phyloP scores from a whole-genome alignment of 2,329 filamentous ascomycete species.

The Trichoderma sp. region DNA sequence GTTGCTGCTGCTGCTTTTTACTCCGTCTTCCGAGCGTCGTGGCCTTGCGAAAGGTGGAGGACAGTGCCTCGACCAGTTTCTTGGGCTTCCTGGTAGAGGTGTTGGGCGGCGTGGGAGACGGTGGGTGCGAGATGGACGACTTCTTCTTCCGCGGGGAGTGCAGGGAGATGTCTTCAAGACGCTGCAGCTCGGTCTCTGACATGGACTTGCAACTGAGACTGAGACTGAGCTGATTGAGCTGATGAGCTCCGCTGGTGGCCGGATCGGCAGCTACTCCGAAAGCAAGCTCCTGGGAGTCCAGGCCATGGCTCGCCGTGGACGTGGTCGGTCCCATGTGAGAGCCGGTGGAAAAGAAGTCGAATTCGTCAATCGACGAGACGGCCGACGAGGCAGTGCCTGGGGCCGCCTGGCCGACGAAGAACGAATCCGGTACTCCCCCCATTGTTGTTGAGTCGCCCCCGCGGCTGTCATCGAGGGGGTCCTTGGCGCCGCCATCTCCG shows the following conservation, averaged over 20 bases:
- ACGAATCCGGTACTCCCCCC: constrained; percentile 36
- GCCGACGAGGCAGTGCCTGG: constrained; percentile 42
- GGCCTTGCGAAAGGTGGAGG: constrained; percentile 47
- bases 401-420: constrained; percentile 38
- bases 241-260: constrained; percentile 30
- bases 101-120: constrained; percentile 41
- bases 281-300: constrained; percentile 38
- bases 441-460: constrained; percentile 30
- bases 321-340: constrained; percentile 37
- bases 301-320: constrained; percentile 37
- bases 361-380: constrained; percentile 43
- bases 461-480: constrained; percentile 31
- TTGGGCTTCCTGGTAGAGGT: constrained; percentile 41
- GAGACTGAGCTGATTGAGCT: constrained; percentile 36
- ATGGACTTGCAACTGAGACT: constrained; percentile 45
- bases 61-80: constrained; percentile 47
- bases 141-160: constrained; percentile 41
- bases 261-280: constrained; percentile 28
- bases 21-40: constrained; percentile 40
- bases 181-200: constrained; percentile 52
- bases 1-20: constrained; percentile 33
- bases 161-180: constrained; percentile 52
- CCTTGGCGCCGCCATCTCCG: constrained; percentile 31
- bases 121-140: constrained; percentile 38
- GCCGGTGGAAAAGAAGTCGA: constrained; percentile 43